Evolutionary conservation across 2,329 filamentous ascomycete genomes (phyloP), one percentile per base, ranked within the genome.

Genomic region (Tolypocladium tundrense): DNA sequence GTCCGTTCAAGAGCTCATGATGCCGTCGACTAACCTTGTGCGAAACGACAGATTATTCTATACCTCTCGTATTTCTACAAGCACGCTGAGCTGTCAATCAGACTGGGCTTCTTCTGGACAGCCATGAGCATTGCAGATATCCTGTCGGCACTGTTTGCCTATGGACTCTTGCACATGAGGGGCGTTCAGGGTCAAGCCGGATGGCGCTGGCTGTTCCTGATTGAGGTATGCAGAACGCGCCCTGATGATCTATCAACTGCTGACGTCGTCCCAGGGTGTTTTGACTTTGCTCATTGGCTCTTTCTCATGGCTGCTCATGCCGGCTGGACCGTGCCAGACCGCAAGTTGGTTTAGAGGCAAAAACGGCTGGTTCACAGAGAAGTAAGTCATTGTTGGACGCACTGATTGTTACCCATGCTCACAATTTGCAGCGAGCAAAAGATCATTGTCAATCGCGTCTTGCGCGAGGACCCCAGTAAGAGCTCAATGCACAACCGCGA

Each of bases 1-100:
- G 48, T 10, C 27, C 3, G 4, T 51, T 33, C 19, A 16, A 51
- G 19, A 1, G 64, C 68, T 58, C 14, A 57, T 5, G 51, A 48
- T 14, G 13, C 61, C 40, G 51, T 68, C 24, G 1, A 11, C 53
- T 16, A 56, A 50, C 35, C 9, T 8, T 19, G 27, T 19, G 14
- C 10, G 27, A 33, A 14, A 33, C 9, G 16, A 7, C 16, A 58
- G 42, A 55, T 63, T 24, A 56, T 59, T 10, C 73, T 88, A 0
- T 91, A 87, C 70, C 75, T 90, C 6, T 86, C 83, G 4, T 91
- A 91, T 69, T 92, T 87, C 71, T 92, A 91, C 73, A 91, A 83
- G 52, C 83, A 83, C 0, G 78, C 78, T 56, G 88, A 91, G 67
- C 75, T 92, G 0, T 86, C 88, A 0, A 79, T 81, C 13, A 80